These are phyloP conservation scores for Boletus tylopilopsis DNA, from an alignment of 768 basidiomycete species.

Conservation along the genomic window DNA sequence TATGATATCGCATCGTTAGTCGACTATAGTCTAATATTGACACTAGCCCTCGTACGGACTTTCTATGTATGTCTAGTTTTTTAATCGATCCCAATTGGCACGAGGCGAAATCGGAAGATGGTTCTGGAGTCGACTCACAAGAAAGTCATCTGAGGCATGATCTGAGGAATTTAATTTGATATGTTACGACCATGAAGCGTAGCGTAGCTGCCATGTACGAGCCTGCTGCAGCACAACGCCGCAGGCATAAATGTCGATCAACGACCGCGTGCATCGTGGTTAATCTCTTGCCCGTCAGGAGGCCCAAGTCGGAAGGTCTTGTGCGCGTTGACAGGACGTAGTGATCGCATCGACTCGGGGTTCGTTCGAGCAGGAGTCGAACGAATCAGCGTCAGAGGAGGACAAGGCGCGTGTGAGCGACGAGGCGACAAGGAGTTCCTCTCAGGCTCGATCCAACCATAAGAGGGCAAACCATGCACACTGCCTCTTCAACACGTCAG, in stretches of 20 bases:
- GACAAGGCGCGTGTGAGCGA: constrained; percentile 25
- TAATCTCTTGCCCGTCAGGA: constrained; percentile 18
- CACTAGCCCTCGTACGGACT: neutral
- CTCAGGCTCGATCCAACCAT: constrained; percentile 8
- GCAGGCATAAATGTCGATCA: constrained; percentile 13
- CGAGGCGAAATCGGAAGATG: neutral
- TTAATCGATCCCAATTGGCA: neutral
- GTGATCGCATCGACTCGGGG: constrained; percentile 13
- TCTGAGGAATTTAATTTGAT: neutral
- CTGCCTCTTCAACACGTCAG: constrained; percentile 9
- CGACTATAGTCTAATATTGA: neutral
- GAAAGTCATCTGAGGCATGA: neutral
- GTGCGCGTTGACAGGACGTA: constrained; percentile 2
- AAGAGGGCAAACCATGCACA: constrained; percentile 6
- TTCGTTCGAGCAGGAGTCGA: constrained; percentile 11
- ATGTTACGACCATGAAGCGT: neutral
- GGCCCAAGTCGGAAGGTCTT: neutral
- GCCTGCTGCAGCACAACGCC: constrained; percentile 8
- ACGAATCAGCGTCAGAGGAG: constrained; percentile 9
- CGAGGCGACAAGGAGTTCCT: constrained; percentile 13
- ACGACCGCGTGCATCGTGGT: constrained; percentile 22
- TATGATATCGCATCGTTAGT: constrained; percentile 1
- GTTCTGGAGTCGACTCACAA: neutral
- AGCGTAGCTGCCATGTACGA: constrained; percentile 4
- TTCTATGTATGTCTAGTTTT: neutral